Evolutionary conservation across 176 grass and related monocot genomes (phyloP).

Genomic region (Musa itinerans): DNA sequence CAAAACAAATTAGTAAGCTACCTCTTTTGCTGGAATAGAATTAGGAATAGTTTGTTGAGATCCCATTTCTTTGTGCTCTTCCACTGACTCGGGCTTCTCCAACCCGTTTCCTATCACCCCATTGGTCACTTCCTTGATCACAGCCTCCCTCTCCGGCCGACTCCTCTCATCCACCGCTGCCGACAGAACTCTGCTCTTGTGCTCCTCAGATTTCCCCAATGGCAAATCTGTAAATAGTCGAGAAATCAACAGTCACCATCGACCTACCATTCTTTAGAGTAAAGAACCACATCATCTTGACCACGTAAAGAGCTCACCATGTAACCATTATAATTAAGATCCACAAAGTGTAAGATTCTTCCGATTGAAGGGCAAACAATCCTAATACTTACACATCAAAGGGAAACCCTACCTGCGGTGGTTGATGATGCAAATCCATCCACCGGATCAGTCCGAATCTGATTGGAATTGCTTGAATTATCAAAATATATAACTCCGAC

Average conservation of each 20-base stretch:
- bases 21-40: background rate
- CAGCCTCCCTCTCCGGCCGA: slow-evolving; percentile 12
- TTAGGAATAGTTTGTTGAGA: background rate
- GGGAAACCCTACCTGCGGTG: slow-evolving; percentile 19
- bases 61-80: background rate
- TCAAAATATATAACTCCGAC: slow-evolving; percentile 27
- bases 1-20: background rate
- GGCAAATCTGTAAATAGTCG: slow-evolving; percentile 19
- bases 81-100: background rate
- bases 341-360: background rate
- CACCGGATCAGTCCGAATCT: slow-evolving; percentile 6
- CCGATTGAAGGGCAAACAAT: background rate
- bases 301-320: too few relatives aligned
- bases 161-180: slow-evolving; percentile 18
- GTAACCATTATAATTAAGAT: too few relatives aligned
- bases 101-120: background rate
- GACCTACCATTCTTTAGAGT: background rate
- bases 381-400: too few relatives aligned
- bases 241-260: background rate
- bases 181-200: slow-evolving; percentile 40
- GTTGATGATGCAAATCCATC: slow-evolving; percentile 13
- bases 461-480: slow-evolving; percentile 22
- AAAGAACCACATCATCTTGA: background rate
- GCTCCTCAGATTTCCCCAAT: slow-evolving; percentile 22
- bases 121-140: slow-evolving; percentile 33